Percentiles rank a stretch among this genome's conserved stretches.
phyloP scores from a whole-genome alignment of 768 basidiomycete species.

The Tricholoma terreum region DNA sequence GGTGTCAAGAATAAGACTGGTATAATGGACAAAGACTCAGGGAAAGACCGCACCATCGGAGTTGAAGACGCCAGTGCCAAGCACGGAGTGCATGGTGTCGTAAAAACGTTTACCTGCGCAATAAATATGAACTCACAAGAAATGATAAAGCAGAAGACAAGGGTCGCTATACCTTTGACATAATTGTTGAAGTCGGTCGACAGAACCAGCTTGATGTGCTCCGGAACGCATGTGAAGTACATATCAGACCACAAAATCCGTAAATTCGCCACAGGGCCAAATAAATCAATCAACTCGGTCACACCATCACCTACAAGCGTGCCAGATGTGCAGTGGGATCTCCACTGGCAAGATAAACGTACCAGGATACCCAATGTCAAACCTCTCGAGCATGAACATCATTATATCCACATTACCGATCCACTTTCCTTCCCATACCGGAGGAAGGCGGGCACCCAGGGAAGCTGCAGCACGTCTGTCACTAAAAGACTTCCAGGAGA shows the following conservation, averaged over 20 bases:
- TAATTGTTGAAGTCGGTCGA: slow-evolving; percentile 58
- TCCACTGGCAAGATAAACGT: neutral
- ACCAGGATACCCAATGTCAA: slow-evolving; percentile 51
- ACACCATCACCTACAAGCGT: slow-evolving; percentile 41
- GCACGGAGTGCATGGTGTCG: slow-evolving; percentile 40
- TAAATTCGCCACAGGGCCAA: slow-evolving; percentile 45
- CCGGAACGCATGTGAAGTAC: slow-evolving; percentile 48
- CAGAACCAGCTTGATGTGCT: slow-evolving; percentile 55
- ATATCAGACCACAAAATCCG: slow-evolving; percentile 43
- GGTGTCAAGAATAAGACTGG: neutral
- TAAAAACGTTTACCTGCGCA: slow-evolving; percentile 41
- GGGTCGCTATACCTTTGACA: slow-evolving; percentile 47
- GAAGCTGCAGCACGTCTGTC: slow-evolving; percentile 38
- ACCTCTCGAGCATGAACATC: slow-evolving; percentile 31
- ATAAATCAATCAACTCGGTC: slow-evolving; percentile 26
- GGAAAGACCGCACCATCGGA: slow-evolving; percentile 54
- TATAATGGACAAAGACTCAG: neutral
- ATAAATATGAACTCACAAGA: neutral
- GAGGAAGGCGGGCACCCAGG: slow-evolving; percentile 45
- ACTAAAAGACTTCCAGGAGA: slow-evolving; percentile 25
- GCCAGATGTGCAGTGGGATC: neutral
- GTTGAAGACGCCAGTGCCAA: slow-evolving; percentile 69
- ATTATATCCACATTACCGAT: slow-evolving; percentile 48
- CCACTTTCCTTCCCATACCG: slow-evolving; percentile 32
- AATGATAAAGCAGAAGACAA: neutral